These are phyloP conservation scores for Mycena amicta DNA, from an alignment of 768 basidiomycete species.

Conservation along the genomic window DNA sequence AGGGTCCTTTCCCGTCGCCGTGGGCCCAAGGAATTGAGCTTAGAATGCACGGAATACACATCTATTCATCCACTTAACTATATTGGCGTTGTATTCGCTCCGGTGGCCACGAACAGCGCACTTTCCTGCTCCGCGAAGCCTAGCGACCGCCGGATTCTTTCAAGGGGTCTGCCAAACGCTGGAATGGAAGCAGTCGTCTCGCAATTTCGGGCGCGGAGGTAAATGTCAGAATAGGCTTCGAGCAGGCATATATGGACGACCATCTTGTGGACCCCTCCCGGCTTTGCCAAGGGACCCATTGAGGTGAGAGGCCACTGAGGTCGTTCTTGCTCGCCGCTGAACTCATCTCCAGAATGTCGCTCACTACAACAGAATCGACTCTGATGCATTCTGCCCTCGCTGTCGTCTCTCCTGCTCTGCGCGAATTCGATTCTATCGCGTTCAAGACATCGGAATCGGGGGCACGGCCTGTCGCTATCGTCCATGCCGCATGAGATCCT, in stretches of 20 bases:
- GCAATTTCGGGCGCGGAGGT: no score
- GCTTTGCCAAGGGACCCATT: no score
- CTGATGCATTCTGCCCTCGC: slow-evolving; percentile 59
- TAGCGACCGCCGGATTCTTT: background rate
- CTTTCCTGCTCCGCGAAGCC: background rate
- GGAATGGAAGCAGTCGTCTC: no score
- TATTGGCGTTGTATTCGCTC: background rate
- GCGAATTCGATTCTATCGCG: slow-evolving; percentile 44
- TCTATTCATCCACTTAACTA: no score
- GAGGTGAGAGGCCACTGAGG: no score
- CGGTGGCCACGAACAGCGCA: background rate
- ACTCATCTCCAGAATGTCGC: slow-evolving; percentile 29
- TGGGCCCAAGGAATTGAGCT: background rate
- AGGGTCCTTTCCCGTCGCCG: slow-evolving; percentile 12
- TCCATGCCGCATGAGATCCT: slow-evolving; percentile 55
- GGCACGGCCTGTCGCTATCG: slow-evolving; percentile 17
- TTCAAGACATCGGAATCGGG: slow-evolving; percentile 12
- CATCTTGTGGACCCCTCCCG: no score
- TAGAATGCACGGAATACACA: background rate
- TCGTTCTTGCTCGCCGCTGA: no score
- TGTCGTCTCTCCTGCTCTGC: slow-evolving; percentile 47
- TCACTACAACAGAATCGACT: slow-evolving; percentile 43
- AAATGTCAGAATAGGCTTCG: background rate
- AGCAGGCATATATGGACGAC: slow-evolving; percentile 1
- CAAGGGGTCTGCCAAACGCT: background rate